phyloP scores from a whole-genome alignment of 495 filamentous ascomycete genomes.

The Hypoxylon lienhwacheense region DNA sequence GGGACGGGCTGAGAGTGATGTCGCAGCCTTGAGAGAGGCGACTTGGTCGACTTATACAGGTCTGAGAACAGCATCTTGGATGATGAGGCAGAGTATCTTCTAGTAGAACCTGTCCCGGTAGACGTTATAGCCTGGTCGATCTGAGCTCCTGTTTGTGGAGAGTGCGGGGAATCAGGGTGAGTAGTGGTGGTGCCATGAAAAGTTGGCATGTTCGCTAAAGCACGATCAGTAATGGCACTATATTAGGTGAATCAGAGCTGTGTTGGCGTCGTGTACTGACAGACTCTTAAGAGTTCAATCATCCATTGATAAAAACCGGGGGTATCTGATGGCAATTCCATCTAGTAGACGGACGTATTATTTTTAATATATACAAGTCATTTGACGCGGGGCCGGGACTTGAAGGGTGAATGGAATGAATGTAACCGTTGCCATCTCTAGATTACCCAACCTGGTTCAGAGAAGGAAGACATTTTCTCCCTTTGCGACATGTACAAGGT shows the following conservation, averaged over 20 bases:
- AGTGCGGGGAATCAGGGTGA: slow-evolving; percentile 33
- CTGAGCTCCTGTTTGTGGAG: slow-evolving; percentile 29
- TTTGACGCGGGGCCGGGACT: slow-evolving; percentile 8
- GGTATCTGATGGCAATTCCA: background rate
- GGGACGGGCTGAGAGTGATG: slow-evolving; percentile 38
- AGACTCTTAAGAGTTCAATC: slow-evolving; percentile 5
- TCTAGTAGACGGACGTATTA: background rate
- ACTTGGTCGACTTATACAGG: slow-evolving; percentile 40
- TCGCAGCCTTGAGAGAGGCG: slow-evolving; percentile 46
- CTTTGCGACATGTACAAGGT: no score
- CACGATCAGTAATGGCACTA: slow-evolving; percentile 20
- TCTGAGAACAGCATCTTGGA: slow-evolving; percentile 43
- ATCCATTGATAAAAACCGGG: background rate
- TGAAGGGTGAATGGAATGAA: slow-evolving; percentile 3
- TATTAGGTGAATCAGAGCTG: slow-evolving; percentile 14
- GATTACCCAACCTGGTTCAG: slow-evolving; percentile 1
- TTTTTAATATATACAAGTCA: slow-evolving; percentile 18
- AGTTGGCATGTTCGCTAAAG: slow-evolving; percentile 28
- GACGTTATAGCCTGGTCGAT: slow-evolving; percentile 33
- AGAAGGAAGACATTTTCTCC: slow-evolving; percentile 5
- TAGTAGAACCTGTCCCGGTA: slow-evolving; percentile 10
- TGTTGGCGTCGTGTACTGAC: slow-evolving; percentile 12
- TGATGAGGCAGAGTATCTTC: slow-evolving; percentile 31
- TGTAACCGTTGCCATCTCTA: slow-evolving; percentile 17
- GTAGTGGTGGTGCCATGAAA: slow-evolving; percentile 40